These are phyloP conservation scores for Phialophora chinensis DNA, from an alignment of 2,329 filamentous ascomycete genomes.

Conservation along the genomic window DNA sequence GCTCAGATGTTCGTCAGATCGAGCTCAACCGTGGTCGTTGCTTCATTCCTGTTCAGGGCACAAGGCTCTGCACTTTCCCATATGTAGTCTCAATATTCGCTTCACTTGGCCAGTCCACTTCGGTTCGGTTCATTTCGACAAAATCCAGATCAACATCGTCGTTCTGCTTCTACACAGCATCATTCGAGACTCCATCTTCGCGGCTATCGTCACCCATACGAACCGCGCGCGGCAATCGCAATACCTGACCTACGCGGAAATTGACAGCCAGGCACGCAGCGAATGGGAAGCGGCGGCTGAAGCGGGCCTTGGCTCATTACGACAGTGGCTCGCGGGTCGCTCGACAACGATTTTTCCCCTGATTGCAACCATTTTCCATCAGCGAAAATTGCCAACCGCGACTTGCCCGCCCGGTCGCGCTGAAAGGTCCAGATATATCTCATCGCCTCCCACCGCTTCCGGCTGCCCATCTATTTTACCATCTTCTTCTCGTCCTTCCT, in stretches of 20 bases:
- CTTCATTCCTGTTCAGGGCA: not conserved
- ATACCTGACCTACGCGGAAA: slow-evolving; percentile 30
- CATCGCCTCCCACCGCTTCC: slow-evolving; percentile 14
- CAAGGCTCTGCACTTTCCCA: not conserved
- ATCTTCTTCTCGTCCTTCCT: slow-evolving; percentile 13
- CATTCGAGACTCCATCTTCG: not conserved
- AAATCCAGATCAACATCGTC: not conserved
- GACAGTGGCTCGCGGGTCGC: slow-evolving; percentile 9
- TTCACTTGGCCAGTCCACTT: not conserved
- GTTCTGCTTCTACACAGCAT: not conserved
- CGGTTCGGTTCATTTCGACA: not conserved
- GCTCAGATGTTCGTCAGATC: not conserved
- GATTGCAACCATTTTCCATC: slow-evolving; percentile 20
- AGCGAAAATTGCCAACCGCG: slow-evolving; percentile 13
- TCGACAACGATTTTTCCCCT: slow-evolving; percentile 29
- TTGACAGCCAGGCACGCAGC: slow-evolving; percentile 27
- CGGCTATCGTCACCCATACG: slow-evolving; percentile 36
- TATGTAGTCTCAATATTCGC: not conserved
- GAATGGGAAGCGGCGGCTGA: slow-evolving; percentile 32
- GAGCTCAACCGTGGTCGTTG: not conserved
- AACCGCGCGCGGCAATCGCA: slow-evolving; percentile 36
- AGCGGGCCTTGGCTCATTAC: slow-evolving; percentile 27
- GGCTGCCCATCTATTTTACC: slow-evolving; percentile 13
- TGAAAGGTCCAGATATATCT: slow-evolving; percentile 17
- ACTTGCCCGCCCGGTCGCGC: slow-evolving; percentile 9